phyloP scores from a whole-genome alignment of 148 eudicot species.

The Hydrangea macrophylla region DNA sequence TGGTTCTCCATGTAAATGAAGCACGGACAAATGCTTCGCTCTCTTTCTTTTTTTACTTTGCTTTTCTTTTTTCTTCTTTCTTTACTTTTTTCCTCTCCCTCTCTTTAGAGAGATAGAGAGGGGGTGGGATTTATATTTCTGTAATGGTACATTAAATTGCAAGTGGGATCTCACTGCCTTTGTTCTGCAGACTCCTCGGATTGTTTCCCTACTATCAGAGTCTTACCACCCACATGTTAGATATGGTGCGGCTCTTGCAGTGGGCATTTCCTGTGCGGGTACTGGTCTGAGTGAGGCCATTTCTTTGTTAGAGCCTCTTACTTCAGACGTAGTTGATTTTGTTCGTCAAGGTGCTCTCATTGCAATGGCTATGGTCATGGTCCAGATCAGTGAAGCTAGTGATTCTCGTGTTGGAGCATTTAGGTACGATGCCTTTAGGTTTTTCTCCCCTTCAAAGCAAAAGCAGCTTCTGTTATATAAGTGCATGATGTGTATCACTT shows the following conservation, averaged over 20 bases:
- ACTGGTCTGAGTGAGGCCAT: slow-evolving; percentile 96
- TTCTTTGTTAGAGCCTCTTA: slow-evolving; percentile 91
- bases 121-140: no score
- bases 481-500: no score
- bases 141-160: no score
- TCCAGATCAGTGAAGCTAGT: slow-evolving; percentile 90
- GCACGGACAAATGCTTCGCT: no score
- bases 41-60: neutral
- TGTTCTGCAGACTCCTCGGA: slow-evolving; percentile 82
- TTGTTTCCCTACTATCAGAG: slow-evolving; percentile 83
- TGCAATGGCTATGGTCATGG: slow-evolving; percentile 99
- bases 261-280: slow-evolving; percentile 97
- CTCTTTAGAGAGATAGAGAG: no score
- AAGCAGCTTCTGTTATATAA: neutral
- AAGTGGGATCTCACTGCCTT: slow-evolving; percentile 8
- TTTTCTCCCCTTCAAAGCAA: neutral
- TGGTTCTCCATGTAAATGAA: no score
- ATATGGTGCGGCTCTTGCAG: slow-evolving; percentile 97
- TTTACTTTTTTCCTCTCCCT: no score
- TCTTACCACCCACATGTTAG: slow-evolving; percentile 98
- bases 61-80: neutral
- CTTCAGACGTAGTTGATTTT: slow-evolving; percentile 96
- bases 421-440: slow-evolving; percentile 43
- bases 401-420: slow-evolving; percentile 98
- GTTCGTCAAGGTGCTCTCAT: slow-evolving; percentile 98